Conservation (phyloP, 305 asterid genomes). For the Fraxinus floribunda region DNA sequence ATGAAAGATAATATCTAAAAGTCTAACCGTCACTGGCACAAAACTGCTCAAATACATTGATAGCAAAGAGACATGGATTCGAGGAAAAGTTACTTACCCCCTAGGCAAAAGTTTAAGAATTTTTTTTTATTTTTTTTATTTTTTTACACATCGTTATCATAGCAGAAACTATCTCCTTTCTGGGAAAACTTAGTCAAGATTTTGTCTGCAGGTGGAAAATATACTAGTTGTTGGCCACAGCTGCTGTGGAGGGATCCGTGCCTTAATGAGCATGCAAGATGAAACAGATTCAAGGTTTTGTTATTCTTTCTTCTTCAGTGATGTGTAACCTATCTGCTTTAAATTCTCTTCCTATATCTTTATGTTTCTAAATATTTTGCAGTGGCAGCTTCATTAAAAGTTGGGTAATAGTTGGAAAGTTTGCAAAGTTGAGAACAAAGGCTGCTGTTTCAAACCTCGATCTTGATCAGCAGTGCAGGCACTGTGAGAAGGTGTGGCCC, state of each 20-base stretch:
- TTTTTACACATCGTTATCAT: background rate
- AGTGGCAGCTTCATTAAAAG: conserved; percentile 75
- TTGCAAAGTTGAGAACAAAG: conserved; percentile 67
- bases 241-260: conserved; percentile 94
- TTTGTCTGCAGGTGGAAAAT: conserved; percentile 69
- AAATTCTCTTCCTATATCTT: background rate
- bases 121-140: background rate
- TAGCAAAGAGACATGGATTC: background rate
- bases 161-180: background rate
- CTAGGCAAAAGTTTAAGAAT: background rate
- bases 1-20: background rate
- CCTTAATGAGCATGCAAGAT: conserved; percentile 87
- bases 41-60: background rate
- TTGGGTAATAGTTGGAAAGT: conserved; percentile 72
- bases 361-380: conserved; percentile 32
- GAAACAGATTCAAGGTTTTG: conserved; percentile 63
- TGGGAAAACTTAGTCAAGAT: background rate
- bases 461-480: conserved; percentile 89
- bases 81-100: background rate
- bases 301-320: conserved; percentile 5
- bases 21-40: background rate
- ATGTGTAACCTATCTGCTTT: background rate
- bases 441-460: conserved; percentile 69
- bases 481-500: conserved; percentile 80
- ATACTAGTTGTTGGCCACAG: conserved; percentile 87